Base-by-base conservation (phyloP, 306 rosid species). In the Styphnolobium japonicum region DNA sequence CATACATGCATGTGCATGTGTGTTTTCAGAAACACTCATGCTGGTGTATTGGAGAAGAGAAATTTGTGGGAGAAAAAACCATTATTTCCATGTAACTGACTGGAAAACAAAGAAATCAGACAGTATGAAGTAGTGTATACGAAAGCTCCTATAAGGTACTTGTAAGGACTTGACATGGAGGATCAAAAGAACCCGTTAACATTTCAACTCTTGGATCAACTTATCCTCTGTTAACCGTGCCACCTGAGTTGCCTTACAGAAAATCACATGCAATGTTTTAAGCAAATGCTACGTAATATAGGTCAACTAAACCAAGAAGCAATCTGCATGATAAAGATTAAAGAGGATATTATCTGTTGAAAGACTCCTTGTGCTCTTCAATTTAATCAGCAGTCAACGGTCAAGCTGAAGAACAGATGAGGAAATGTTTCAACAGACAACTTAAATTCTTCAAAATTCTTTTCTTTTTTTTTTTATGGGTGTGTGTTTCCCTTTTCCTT, bases 211-310 rank as follows among this genome's bases (percentile, higher is more conserved):
- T 64, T 29, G 69, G 29, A 64, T 80, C 62, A 67, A 43, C 62
- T 46, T 53, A 22, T 79, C 43, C 29, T 22, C 3, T 10, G 21
- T 22, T 23, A 61, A 39, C 19, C 34, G 37, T 80, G 68, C 49
- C 43, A 72, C 27, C 79, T 66, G 61, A 58, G 56, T 45, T 67
- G 10, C 22, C 79, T 51, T 40, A 7, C 10, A 31, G 46, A 51
- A 69, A 76, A 16, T 19, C 37, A 36, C 56, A 57, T 79, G 71
- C 77, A 51, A 8, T 34, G 40, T 27, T 82, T 66, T 48, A 27
- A 71, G 76, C 65, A 72, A 71, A 27, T 36, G 70, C 46, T 27
- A 60, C 49, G 36, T 15, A 21, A 33, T 57, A 39, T 36, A 7
- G 22, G 36, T 71, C 70, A 43, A 51, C 34, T 69, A 19, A 58